Base-by-base conservation (phyloP, 768 basidiomycete genomes). In the Kwoniella dendrophila region DNA sequence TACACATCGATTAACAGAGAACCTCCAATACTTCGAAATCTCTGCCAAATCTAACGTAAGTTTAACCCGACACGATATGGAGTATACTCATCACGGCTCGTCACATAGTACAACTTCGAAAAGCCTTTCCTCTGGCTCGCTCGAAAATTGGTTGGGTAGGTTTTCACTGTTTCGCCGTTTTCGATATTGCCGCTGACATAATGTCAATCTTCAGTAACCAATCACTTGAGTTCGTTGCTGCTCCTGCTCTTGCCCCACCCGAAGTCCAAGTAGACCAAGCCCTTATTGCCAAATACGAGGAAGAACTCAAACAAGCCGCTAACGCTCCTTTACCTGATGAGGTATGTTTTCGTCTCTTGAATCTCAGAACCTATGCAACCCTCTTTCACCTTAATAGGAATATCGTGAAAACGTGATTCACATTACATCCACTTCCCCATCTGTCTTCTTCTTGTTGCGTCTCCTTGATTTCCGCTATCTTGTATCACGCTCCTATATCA, bases 71-170 rank as follows among this genome's bases (percentile, higher is more conserved):
- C n/a, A n/a, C n/a, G n/a, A n/a, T n/a, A n/a, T n/a, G n/a, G n/a
- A n/a, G n/a, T n/a, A n/a, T n/a, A n/a, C n/a, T n/a, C n/a, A n/a
- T n/a, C n/a, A n/a, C n/a, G n/a, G n/a, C n/a, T n/a, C n/a, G n/a
- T 32, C 30, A 14, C 29, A 10, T 43, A 70, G 68, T 99, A 98
- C 82, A 99, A 99, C 85, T 98, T 98, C 78, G 96, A 99, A 82
- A 97, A 97, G 81, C 96, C 96, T 51, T 98, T 99, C 91, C 85
- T 99, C 67, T 98, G 96, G 96, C 85, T 98, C 79, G 94, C 92
- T 62, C 87, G 92, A 83, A 99, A 98, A 83, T 85, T 99, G 66
- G 94, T 95, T 68, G 95, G 93, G 92, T 92, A 73, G 65, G 90
- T 83, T 5, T 38, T 10, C 1, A 8, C 18, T 8, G 16, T 22